Conservation (phyloP, 202 grass and related monocot genomes). For the Musa balbisiana region DNA sequence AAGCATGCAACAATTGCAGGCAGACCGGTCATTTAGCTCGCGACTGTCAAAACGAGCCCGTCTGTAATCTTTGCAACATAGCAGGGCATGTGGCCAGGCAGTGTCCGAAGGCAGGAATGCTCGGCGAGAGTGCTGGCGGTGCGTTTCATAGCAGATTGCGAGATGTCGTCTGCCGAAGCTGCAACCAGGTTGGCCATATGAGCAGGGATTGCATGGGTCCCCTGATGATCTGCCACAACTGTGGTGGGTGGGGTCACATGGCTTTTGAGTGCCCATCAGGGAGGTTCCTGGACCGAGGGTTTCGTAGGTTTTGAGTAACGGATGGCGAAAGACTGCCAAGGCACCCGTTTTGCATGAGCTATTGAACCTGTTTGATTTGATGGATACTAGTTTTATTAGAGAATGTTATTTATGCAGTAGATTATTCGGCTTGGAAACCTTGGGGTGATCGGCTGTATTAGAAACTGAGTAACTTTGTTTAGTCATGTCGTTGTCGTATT, state of each 20-base stretch:
- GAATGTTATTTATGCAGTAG: too few species aligned
- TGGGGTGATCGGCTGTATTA: too few species aligned
- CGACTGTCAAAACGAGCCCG: slow-evolving; percentile 86
- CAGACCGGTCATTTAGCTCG: slow-evolving; percentile 90
- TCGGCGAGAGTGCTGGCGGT: slow-evolving; percentile 47
- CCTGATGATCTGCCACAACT: slow-evolving; percentile 86
- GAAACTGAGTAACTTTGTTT: too few species aligned
- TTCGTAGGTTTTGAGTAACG: slow-evolving; percentile 43
- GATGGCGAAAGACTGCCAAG: too few species aligned
- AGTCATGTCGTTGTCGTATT: too few species aligned
- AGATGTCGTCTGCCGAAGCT: slow-evolving; percentile 66
- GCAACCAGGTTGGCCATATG: slow-evolving; percentile 87
- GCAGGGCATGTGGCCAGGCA: slow-evolving; percentile 82
- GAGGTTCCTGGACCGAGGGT: slow-evolving; percentile 54
- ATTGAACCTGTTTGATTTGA: too few species aligned
- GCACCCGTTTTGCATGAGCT: too few species aligned
- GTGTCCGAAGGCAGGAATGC: slow-evolving; percentile 67
- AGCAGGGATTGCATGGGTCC: slow-evolving; percentile 89
- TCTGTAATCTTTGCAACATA: slow-evolving; percentile 89
- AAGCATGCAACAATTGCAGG: slow-evolving; percentile 98
- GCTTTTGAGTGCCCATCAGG: slow-evolving; percentile 93
- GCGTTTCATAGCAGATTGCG: slow-evolving; percentile 27
- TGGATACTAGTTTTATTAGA: too few species aligned
- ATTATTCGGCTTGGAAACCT: too few species aligned
- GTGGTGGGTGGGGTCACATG: slow-evolving; percentile 88